Evolutionary conservation across 306 rosid genomes (phyloP).

Genomic region (Fragaria nilgerrensis): DNA sequence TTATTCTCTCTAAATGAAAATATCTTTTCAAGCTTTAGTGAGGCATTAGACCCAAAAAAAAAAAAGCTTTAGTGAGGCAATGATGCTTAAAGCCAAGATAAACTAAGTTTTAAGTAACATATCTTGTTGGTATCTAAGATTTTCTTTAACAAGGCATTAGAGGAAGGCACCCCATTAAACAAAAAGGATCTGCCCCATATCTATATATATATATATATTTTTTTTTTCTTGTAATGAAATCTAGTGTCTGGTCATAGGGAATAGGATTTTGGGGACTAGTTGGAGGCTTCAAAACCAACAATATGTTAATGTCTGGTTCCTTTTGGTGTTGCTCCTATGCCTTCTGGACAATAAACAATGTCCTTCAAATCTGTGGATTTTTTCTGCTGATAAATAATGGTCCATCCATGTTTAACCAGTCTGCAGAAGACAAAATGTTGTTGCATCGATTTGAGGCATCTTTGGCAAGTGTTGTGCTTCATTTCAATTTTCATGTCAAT

Average conservation of each 20-base stretch:
- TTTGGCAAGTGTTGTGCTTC: neutral
- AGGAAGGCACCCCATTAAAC: conserved; percentile 26
- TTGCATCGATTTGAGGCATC: neutral
- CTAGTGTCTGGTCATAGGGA: conserved; percentile 36
- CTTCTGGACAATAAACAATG: conserved; percentile 23
- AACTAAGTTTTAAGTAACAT: conserved; percentile 43
- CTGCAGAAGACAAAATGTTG: conserved; percentile 19
- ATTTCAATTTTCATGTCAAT: neutral
- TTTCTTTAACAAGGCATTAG: conserved; percentile 38
- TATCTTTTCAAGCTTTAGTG: conserved; percentile 33
- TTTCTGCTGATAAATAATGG: conserved; percentile 34
- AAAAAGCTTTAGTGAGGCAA: conserved; percentile 36
- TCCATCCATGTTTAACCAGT: conserved; percentile 35
- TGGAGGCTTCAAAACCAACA: conserved; percentile 31
- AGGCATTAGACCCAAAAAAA: no score
- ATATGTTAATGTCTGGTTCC: conserved; percentile 20
- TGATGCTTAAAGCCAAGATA: conserved; percentile 35
- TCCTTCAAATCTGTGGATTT: conserved; percentile 46
- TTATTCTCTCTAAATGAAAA: conserved; percentile 39
- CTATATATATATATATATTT: conserved; percentile 19
- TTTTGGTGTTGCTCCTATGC: neutral
- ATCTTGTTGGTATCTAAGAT: conserved; percentile 50
- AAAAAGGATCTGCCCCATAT: conserved; percentile 34
- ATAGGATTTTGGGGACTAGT: conserved; percentile 21
- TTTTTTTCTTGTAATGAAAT: conserved; percentile 39